Evolutionary conservation across 108 stramenopile genomes (phyloP).

Genomic region (Aureococcus anophagefferens): DNA sequence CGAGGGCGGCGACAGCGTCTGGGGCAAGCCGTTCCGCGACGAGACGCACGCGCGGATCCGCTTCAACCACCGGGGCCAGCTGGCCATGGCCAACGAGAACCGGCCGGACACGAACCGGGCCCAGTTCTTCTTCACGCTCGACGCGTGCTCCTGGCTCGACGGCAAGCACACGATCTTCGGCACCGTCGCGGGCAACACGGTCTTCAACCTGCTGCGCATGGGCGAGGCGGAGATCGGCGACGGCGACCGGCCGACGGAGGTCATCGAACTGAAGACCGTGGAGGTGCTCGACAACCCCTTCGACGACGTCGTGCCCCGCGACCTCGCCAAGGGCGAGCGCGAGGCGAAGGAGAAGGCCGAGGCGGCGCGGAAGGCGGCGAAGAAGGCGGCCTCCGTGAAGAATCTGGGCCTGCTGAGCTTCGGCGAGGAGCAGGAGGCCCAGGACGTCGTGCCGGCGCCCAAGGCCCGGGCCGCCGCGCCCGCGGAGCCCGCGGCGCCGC

Average conservation of each 20-base stretch:
- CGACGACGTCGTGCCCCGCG: constrained; percentile 60
- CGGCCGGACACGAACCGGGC: constrained; percentile 52
- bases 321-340: constrained; percentile 16
- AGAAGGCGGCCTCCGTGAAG: constrained; percentile 20
- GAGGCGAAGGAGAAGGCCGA: constrained; percentile 22
- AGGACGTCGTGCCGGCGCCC: no score
- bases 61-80: constrained; percentile 83
- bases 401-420: constrained; percentile 74
- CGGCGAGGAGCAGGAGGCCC: constrained; percentile 64
- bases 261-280: constrained; percentile 46
- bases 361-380: constrained; percentile 9
- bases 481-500: no score
- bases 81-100: constrained; percentile 73
- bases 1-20: constrained; percentile 37
- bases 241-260: constrained; percentile 42
- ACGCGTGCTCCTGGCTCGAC: constrained; percentile 72
- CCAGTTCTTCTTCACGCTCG: constrained; percentile 91
- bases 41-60: constrained; percentile 75
- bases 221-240: constrained; percentile 57
- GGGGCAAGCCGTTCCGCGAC: constrained; percentile 36
- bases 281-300: constrained; percentile 77
- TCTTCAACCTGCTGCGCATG: constrained; percentile 84
- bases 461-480: no score
- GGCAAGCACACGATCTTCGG: constrained; percentile 84
- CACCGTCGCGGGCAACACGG: constrained; percentile 71